Base-by-base conservation (phyloP, 2,329 filamentous ascomycete genomes). In the Alternaria sp. region DNA sequence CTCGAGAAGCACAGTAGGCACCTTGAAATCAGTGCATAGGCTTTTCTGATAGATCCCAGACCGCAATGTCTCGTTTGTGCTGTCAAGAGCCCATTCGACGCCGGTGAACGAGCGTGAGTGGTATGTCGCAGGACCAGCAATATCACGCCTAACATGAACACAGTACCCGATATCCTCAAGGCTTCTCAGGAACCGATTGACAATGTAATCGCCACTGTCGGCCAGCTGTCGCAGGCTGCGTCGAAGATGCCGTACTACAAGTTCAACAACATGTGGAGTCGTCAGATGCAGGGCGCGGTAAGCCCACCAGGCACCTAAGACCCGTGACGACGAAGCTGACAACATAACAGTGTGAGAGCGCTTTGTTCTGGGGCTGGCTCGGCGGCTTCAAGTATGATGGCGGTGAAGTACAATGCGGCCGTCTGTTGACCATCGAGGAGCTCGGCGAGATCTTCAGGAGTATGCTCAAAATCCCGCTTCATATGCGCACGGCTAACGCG, bases 161-260 rank as follows among this genome's bases (percentile, higher is more conserved):
- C 72, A 93, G 93, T 95, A 59, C 81, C 85, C 32, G 81, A 85
- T 4, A 84, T 97, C 34, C 84, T 97, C 44, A 82, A 85, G 11
- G 86, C 91, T 67, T 89, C 92, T 1, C 87, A 93, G 62, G 81
- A 83, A 62, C 86, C 87, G 59, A 91, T 98, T 76, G 83, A 86
- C 65, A 86, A 91, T 36, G 89, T 97, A 78, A 86, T 92, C 57
- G 83, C 87, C 49, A 90, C 90, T 45, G 86, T 97, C 46, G 81
- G 83, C 59, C 88, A 90, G 68, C 87, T 99, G 45, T 86, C 88
- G 63, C 81, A 85, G 56, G 86, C 92, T 56, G 93, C 94, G 2
- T 94, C 93, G 27, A 86, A 92, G 77, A 90, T 96, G 73, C 94
- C 95, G 0, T 99, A 98, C 84, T 99, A 98, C 88, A 97, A 97